Conservation (phyloP, 495 filamentous ascomycete species). For the Talaromyces ruber region DNA sequence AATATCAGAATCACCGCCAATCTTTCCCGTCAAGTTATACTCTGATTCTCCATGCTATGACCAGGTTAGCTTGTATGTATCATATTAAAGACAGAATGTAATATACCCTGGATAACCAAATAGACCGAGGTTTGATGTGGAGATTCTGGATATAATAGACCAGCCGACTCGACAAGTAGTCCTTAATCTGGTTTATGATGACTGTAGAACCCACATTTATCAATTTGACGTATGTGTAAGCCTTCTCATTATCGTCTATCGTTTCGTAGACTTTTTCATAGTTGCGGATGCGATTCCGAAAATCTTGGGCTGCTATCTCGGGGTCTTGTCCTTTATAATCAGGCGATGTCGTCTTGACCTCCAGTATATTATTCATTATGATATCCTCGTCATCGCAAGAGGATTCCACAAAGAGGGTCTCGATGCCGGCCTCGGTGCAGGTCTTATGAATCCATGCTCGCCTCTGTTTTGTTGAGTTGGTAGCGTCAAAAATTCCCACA, state of each 20-base stretch:
- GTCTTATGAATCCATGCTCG: slow-evolving; percentile 83
- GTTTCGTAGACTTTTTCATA: slow-evolving; percentile 95
- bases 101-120: slow-evolving; percentile 91
- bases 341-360: slow-evolving; percentile 93
- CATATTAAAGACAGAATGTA: not conserved
- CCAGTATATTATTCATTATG: slow-evolving; percentile 94
- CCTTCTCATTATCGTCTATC: slow-evolving; percentile 74
- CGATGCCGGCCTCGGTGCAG: slow-evolving; percentile 63
- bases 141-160: slow-evolving; percentile 99
- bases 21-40: slow-evolving; percentile 79
- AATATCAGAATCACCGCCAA: slow-evolving; percentile 84
- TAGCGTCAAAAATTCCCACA: slow-evolving; percentile 90
- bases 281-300: slow-evolving; percentile 87
- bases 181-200: slow-evolving; percentile 93
- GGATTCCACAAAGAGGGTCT: slow-evolving; percentile 90
- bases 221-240: slow-evolving; percentile 89
- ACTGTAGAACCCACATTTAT: slow-evolving; percentile 93
- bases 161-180: slow-evolving; percentile 90
- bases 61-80: slow-evolving; percentile 9
- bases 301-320: slow-evolving; percentile 80
- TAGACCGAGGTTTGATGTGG: slow-evolving; percentile 93
- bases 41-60: slow-evolving; percentile 84
- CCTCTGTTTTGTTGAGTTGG: slow-evolving; percentile 84
- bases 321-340: slow-evolving; percentile 94
- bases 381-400: slow-evolving; percentile 91